These are phyloP conservation scores for Polytrichum formosum DNA, from an alignment of 225 moss, liverwort and hornwort genomes.

Conservation along the genomic window DNA sequence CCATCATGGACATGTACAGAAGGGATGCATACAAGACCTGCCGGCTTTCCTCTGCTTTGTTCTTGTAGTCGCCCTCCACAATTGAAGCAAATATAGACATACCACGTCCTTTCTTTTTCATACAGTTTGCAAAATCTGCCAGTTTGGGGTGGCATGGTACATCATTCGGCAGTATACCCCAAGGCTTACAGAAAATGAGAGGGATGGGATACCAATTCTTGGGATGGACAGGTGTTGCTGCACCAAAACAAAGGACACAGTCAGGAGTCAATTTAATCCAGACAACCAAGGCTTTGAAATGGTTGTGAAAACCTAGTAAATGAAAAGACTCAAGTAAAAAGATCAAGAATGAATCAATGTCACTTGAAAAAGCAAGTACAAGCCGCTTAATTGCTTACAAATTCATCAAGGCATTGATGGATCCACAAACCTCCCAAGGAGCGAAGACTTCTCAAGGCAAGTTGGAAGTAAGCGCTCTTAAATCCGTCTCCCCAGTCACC, in stretches of 20 bases:
- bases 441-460: slow-evolving; percentile 96
- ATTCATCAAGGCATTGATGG: not conserved
- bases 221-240: slow-evolving; percentile 98
- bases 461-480: slow-evolving; percentile 99
- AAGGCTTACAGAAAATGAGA: slow-evolving; percentile 95
- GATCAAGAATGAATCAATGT: too few relatives aligned
- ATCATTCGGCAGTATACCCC: slow-evolving; percentile 95
- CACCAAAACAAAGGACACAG: slow-evolving; percentile 1
- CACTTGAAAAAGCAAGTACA: too few relatives aligned
- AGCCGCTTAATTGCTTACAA: too few relatives aligned
- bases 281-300: too few relatives aligned
- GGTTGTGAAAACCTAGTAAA: too few relatives aligned
- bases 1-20: too few relatives aligned
- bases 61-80: slow-evolving; percentile 92
- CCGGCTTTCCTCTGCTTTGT: slow-evolving; percentile 86
- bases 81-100: slow-evolving; percentile 99
- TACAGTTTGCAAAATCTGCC: slow-evolving; percentile 98
- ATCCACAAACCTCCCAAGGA: slow-evolving; percentile 75
- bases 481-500: slow-evolving; percentile 99
- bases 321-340: too few relatives aligned
- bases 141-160: slow-evolving; percentile 98
- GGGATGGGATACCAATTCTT: slow-evolving; percentile 99
- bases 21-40: slow-evolving; percentile 18
- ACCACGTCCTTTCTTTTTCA: slow-evolving; percentile 99
- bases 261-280: too few relatives aligned